Evolutionary conservation across 345 rosid species (phyloP).

Genomic region (Eucalyptus curtisii): DNA sequence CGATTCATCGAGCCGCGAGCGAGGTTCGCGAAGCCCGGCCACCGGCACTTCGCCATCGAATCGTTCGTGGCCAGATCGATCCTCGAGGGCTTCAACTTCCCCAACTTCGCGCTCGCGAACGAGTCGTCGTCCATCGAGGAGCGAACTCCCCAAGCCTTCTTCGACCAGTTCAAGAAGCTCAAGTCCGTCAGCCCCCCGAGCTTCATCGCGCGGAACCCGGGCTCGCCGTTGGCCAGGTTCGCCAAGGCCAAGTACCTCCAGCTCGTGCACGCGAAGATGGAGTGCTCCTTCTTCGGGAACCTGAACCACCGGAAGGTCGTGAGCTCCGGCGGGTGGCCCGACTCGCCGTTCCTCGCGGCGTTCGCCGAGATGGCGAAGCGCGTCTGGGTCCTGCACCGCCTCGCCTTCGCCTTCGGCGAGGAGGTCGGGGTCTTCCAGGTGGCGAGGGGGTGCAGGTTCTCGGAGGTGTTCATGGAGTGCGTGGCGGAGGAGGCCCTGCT

Average conservation of each 20-base stretch:
- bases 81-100: conserved; percentile 53
- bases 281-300: conserved; percentile 82
- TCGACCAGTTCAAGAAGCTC: conserved; percentile 33
- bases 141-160: conserved; percentile 11
- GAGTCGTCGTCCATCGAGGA: conserved; percentile 3
- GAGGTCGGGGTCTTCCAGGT: conserved; percentile 62
- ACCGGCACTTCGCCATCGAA: conserved; percentile 53
- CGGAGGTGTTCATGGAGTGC: conserved; percentile 87
- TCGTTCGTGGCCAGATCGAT: conserved; percentile 61
- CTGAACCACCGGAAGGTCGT: conserved; percentile 75
- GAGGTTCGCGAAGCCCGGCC: conserved; percentile 27
- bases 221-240: conserved; percentile 41
- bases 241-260: conserved; percentile 47
- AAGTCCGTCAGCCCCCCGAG: conserved; percentile 29
- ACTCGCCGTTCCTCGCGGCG: conserved; percentile 50
- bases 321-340: conserved; percentile 64
- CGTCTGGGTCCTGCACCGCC: conserved; percentile 65
- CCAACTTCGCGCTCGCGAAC: conserved; percentile 9
- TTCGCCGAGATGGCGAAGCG: conserved; percentile 76
- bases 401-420: conserved; percentile 49
- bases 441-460: conserved; percentile 52
- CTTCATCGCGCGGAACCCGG: conserved; percentile 41
- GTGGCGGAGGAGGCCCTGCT: conserved; percentile 45
- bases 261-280: conserved; percentile 93
- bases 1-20: conserved; percentile 39